Evolutionary conservation across 768 basidiomycete genomes (phyloP), one percentile per base, ranked within the genome.

Genomic region (Thelephora aurantiotincta): DNA sequence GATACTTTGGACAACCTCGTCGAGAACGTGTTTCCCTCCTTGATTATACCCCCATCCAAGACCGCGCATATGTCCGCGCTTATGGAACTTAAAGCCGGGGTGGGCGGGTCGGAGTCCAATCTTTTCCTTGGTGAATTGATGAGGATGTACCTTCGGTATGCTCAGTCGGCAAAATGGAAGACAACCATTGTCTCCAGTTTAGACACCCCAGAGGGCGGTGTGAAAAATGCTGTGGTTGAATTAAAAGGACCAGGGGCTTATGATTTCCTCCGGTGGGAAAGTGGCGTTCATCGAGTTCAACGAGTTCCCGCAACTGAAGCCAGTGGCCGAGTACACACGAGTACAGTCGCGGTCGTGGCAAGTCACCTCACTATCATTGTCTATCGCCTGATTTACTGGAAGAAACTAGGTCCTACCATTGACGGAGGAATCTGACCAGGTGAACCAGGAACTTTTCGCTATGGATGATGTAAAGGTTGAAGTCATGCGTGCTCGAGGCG

Each of bases 401-500:
- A 13, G 22, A 46, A n/a, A 43, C n/a, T 1, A 92, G 90, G 87
- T 94, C 1, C 70, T 96, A 1, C 94, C 94, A 0, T 65, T 91
- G 4, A 62, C 73, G 18, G 81, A 88, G 51, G 83, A 88, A 51
- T 65, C 71, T 0, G 79, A 80, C 22, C 58, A 67, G 0, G 59
- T 62, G 23, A 63, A 60, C 3, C 65, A 72, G 6, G 77, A 80
- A 14, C 68, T 93, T 0, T 80, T 89, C 53, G 68, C 69, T 12
- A 80, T 93, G 66, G 83, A 85, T 46, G 96, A 99, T 44, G 77
- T 98, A 26, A 83, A 75, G 54, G 59, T 91, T 3, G 94, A 98
- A 60, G 90, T 96, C 43, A 96, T 97, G 92, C 80, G 96, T 20
- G 77, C 96, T 0, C 71, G 90, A n/a, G 96, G 96, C 20, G 94